phyloP scores from a whole-genome alignment of 2,329 filamentous ascomycete genomes.

The Aspergillus intermedius region DNA sequence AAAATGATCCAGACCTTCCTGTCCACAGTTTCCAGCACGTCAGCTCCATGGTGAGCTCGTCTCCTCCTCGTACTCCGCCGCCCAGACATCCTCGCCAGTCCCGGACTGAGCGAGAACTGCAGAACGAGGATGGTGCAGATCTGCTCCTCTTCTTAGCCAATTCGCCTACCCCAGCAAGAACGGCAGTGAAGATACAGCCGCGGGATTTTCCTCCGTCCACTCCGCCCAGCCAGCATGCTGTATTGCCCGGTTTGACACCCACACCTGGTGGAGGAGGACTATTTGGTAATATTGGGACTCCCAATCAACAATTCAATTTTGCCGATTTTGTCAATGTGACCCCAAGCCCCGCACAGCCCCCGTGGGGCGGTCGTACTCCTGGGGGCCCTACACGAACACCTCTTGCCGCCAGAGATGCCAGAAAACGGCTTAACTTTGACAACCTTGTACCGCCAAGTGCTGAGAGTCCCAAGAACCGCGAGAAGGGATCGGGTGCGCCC shows the following conservation, averaged over 20 bases:
- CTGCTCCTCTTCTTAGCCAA: constrained; percentile 78
- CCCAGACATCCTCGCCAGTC: constrained; percentile 50
- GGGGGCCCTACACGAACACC: constrained; percentile 59
- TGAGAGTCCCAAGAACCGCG: constrained; percentile 36
- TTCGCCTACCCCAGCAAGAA: constrained; percentile 77
- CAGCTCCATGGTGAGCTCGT: constrained; percentile 59
- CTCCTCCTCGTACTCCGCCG: constrained; percentile 76
- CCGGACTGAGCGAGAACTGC: constrained; percentile 45
- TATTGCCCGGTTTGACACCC: constrained; percentile 45
- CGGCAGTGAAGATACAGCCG: constrained; percentile 39
- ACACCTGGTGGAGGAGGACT: constrained; percentile 64
- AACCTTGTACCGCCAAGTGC: constrained; percentile 54
- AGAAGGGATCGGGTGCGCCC: constrained; percentile 49
- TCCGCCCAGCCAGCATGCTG: constrained; percentile 60
- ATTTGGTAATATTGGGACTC: constrained; percentile 69
- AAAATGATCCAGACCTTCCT: constrained; percentile 77
- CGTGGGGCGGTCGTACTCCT: constrained; percentile 60
- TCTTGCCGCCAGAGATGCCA: constrained; percentile 58
- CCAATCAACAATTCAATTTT: constrained; percentile 83
- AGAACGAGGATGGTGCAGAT: constrained; percentile 74
- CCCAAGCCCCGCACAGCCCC: constrained; percentile 83
- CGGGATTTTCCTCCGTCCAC: constrained; percentile 61
- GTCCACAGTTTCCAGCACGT: constrained; percentile 37
- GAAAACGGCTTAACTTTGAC: constrained; percentile 77
- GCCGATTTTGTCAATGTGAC: constrained; percentile 97